phyloP scores from a whole-genome alignment of 495 filamentous ascomycete genomes.

The Geopyxis carbonaria region DNA sequence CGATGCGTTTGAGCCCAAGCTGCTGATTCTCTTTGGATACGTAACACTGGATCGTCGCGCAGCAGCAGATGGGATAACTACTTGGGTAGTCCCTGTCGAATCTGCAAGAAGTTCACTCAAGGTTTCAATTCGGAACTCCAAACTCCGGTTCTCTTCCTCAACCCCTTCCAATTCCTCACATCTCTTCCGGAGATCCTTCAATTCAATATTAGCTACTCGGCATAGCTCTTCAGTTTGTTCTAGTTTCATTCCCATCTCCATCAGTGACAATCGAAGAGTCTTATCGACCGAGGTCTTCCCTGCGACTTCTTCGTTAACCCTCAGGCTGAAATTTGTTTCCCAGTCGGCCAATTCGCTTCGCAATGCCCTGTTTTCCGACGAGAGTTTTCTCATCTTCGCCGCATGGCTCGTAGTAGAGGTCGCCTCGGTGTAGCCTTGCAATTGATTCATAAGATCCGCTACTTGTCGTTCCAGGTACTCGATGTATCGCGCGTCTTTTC shows the following conservation, averaged over 20 bases:
- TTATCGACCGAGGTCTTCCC: constrained; percentile 22
- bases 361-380: constrained; percentile 25
- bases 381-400: constrained; percentile 27
- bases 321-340: constrained; percentile 29
- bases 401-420: constrained; percentile 24
- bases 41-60: constrained; percentile 9
- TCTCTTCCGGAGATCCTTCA: constrained; percentile 22
- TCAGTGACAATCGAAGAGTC: constrained; percentile 9
- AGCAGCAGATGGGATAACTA: no score
- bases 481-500: constrained; percentile 29
- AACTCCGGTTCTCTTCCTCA: constrained; percentile 26
- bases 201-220: constrained; percentile 14
- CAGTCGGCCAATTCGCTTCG: constrained; percentile 28
- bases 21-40: constrained; percentile 3
- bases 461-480: constrained; percentile 35
- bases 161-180: constrained; percentile 23
- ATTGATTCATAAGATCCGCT: constrained; percentile 27
- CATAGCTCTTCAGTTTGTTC: constrained; percentile 10
- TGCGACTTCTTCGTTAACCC: constrained; percentile 29
- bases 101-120: constrained; percentile 28
- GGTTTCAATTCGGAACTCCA: constrained; percentile 28
- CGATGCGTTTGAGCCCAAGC: background rate
- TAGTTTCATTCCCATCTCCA: constrained; percentile 9
- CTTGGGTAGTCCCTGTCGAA: constrained; percentile 25
- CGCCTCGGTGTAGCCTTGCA: constrained; percentile 28